Evolutionary conservation across 2,329 filamentous ascomycete genomes (phyloP).

Genomic region (Coleophoma crateriformis): DNA sequence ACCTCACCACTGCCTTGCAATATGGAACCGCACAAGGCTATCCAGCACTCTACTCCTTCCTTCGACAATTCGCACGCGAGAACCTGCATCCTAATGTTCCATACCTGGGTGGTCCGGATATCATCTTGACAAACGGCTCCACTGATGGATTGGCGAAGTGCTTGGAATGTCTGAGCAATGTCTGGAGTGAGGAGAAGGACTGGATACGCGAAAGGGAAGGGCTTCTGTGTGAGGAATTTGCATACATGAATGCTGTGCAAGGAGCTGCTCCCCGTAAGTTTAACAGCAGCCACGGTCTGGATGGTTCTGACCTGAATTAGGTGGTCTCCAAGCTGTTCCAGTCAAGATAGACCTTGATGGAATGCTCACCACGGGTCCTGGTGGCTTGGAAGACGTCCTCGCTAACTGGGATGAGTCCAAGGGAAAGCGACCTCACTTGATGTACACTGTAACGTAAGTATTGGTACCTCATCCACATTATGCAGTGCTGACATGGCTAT

Average conservation of each 20-base stretch:
- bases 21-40: constrained; percentile 83
- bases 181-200: constrained; percentile 67
- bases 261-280: constrained; percentile 49
- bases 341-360: constrained; percentile 75
- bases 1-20: constrained; percentile 76
- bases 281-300: constrained; percentile 33
- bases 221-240: constrained; percentile 73
- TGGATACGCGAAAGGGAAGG: constrained; percentile 67
- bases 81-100: constrained; percentile 77
- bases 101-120: constrained; percentile 70
- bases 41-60: constrained; percentile 69
- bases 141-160: constrained; percentile 83
- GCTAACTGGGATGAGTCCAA: constrained; percentile 73
- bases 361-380: constrained; percentile 68
- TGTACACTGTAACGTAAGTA: constrained; percentile 86
- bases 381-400: constrained; percentile 72
- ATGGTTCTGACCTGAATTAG: neutral
- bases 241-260: constrained; percentile 72
- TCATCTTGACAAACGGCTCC: constrained; percentile 73
- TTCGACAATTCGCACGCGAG: constrained; percentile 72
- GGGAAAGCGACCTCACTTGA: constrained; percentile 72
- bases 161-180: constrained; percentile 68
- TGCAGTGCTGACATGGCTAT: constrained; percentile 8
- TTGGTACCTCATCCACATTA: neutral
- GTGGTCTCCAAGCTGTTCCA: constrained; percentile 58